Conservation (phyloP, 495 filamentous ascomycete species). For the Tuber umbilicatum region DNA sequence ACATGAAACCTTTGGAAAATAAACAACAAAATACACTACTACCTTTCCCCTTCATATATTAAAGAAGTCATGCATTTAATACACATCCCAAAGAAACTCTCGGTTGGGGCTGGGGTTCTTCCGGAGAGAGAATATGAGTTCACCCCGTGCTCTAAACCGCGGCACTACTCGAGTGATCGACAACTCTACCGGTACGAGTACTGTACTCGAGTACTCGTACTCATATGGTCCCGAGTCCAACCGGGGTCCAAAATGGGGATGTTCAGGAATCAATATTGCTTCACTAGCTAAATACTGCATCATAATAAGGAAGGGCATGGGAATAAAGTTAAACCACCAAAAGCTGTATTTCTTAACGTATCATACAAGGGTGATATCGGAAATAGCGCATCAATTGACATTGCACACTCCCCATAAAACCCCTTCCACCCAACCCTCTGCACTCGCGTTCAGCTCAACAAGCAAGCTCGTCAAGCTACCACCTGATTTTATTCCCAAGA, state of each 20-base stretch:
- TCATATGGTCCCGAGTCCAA: too few relatives aligned
- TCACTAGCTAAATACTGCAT: neutral
- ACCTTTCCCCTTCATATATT: neutral
- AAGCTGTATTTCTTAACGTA: neutral
- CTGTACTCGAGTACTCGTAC: too few relatives aligned
- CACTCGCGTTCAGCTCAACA: neutral
- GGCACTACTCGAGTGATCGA: neutral
- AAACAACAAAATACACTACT: neutral
- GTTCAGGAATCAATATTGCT: too few relatives aligned
- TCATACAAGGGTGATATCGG: neutral
- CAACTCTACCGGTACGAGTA: neutral
- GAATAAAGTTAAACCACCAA: neutral
- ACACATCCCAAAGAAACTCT: neutral
- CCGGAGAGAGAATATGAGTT: neutral
- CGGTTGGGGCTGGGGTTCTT: neutral
- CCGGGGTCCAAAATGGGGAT: too few relatives aligned
- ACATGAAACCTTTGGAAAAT: neutral
- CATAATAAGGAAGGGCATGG: neutral
- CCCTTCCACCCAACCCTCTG: neutral
- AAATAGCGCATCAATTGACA: neutral
- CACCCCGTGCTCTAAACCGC: neutral
- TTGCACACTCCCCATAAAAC: neutral
- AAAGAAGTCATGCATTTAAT: neutral
- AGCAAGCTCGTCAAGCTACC: neutral
- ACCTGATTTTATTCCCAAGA: constrained; percentile 43